Conservation (phyloP, 23 red algal genomes). For the Gracilaria domingensis region DNA sequence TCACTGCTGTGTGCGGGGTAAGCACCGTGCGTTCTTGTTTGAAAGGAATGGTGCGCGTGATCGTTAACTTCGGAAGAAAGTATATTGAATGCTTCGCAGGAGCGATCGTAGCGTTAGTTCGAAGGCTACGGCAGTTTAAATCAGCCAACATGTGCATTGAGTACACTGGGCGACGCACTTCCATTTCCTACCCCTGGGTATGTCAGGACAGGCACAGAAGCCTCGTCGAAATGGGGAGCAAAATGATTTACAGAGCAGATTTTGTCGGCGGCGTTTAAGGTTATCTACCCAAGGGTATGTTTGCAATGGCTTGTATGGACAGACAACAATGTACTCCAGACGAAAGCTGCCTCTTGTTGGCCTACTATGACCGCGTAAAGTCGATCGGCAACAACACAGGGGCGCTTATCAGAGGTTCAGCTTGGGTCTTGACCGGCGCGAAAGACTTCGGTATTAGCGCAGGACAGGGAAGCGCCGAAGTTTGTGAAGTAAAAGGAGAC, state of each 20-base stretch:
- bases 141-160: background rate
- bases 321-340: background rate
- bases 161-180: background rate
- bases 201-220: background rate
- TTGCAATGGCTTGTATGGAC: background rate
- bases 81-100: background rate
- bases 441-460: no score
- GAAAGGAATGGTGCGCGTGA: background rate
- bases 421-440: background rate
- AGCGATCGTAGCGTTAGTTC: background rate
- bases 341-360: background rate
- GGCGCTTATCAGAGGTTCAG: background rate
- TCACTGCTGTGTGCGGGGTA: background rate
- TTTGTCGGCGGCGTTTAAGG: background rate
- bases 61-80: background rate
- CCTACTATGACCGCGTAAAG: background rate
- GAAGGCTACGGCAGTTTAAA: background rate
- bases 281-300: no score
- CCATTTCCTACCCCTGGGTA: background rate
- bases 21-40: background rate
- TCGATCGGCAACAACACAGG: background rate
- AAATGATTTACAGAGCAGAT: constrained; percentile 16
- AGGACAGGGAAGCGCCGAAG: no score
- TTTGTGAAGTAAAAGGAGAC: no score
- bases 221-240: background rate